These are phyloP conservation scores for Phytophthora fragariaefolia DNA, from an alignment of 352 stramenopile species.

Conservation along the genomic window DNA sequence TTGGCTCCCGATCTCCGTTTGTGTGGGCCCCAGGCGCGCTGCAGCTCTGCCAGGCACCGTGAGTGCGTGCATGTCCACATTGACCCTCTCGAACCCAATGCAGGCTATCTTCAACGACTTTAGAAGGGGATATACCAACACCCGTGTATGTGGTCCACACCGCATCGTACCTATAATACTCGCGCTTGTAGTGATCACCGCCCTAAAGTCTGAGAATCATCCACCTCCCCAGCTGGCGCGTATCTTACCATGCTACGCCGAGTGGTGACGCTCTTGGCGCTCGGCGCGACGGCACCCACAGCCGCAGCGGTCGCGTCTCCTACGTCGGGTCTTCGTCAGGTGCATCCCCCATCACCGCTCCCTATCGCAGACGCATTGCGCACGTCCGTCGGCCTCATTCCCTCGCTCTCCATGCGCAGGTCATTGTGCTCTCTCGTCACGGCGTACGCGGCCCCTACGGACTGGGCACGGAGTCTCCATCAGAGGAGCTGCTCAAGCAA, in stretches of 20 bases:
- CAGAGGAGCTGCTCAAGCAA: slow-evolving; percentile 54
- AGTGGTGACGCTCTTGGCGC: slow-evolving; percentile 11
- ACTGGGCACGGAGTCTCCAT: slow-evolving; percentile 55
- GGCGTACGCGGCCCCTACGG: slow-evolving; percentile 80
- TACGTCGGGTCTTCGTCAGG: slow-evolving; percentile 40
- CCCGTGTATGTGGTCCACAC: slow-evolving; percentile 19
- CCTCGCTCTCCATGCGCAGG: slow-evolving; percentile 30
- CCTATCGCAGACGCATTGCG: slow-evolving; percentile 11
- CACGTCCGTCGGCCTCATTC: slow-evolving; percentile 17
- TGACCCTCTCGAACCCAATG: slow-evolving; percentile 1
- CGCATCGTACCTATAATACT: neutral
- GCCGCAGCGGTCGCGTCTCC: slow-evolving; percentile 10
- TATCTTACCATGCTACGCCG: slow-evolving; percentile 13
- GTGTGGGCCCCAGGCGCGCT: neutral
- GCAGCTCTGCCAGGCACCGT: neutral
- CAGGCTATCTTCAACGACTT: slow-evolving; percentile 8
- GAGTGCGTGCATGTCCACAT: neutral
- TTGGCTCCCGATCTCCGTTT: neutral
- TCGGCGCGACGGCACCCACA: slow-evolving; percentile 1
- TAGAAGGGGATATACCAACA: slow-evolving; percentile 10
- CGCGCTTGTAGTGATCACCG: neutral
- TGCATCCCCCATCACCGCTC: slow-evolving; percentile 6
- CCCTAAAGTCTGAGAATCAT: slow-evolving; percentile 11
- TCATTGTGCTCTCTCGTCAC: slow-evolving; percentile 76
- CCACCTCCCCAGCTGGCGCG: neutral